These are phyloP conservation scores for Globisporangium cederbergense DNA, from an alignment of 352 stramenopile genomes.

Conservation along the genomic window DNA sequence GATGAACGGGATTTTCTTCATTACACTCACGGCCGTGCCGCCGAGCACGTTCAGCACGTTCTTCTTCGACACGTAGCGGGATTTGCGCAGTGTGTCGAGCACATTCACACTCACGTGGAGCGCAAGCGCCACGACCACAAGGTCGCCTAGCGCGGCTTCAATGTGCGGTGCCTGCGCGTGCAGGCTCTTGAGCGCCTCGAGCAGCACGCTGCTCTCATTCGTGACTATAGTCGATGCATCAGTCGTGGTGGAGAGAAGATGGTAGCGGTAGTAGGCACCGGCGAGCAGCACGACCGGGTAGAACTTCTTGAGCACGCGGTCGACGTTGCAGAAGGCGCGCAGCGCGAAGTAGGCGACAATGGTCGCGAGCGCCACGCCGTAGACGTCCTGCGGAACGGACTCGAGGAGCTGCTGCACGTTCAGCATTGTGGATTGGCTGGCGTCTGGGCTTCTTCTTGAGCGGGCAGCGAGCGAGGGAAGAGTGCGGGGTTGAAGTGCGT, in stretches of 20 bases:
- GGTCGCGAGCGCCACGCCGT: slow-evolving; percentile 30
- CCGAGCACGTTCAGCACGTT: slow-evolving; percentile 69
- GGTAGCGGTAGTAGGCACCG: slow-evolving; percentile 53
- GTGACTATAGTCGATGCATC: not conserved
- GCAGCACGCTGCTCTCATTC: slow-evolving; percentile 15
- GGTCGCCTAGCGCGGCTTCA: slow-evolving; percentile 19
- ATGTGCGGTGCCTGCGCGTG: slow-evolving; percentile 14
- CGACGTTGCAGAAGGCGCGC: slow-evolving; percentile 63
- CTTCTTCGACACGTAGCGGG: slow-evolving; percentile 76
- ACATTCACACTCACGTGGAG: slow-evolving; percentile 26
- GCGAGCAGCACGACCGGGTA: slow-evolving; percentile 51
- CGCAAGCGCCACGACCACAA: slow-evolving; percentile 10
- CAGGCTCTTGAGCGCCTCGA: slow-evolving; percentile 17
- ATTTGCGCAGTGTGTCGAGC: slow-evolving; percentile 41
- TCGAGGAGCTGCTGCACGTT: slow-evolving; percentile 26
- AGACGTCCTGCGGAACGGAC: slow-evolving; percentile 28
- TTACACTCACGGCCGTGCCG: slow-evolving; percentile 34
- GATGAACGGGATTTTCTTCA: slow-evolving; percentile 63
- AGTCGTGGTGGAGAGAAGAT: not conserved
- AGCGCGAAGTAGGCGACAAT: slow-evolving; percentile 59
- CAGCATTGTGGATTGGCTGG: slow-evolving; percentile 11
- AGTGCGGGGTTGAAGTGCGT: not conserved
- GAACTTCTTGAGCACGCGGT: slow-evolving; percentile 52
- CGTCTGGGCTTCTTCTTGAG: not conserved
- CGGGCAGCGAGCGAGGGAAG: not conserved